phyloP scores from a whole-genome alignment of 2,329 filamentous ascomycete genomes.

The Colletotrichum nymphaeae region DNA sequence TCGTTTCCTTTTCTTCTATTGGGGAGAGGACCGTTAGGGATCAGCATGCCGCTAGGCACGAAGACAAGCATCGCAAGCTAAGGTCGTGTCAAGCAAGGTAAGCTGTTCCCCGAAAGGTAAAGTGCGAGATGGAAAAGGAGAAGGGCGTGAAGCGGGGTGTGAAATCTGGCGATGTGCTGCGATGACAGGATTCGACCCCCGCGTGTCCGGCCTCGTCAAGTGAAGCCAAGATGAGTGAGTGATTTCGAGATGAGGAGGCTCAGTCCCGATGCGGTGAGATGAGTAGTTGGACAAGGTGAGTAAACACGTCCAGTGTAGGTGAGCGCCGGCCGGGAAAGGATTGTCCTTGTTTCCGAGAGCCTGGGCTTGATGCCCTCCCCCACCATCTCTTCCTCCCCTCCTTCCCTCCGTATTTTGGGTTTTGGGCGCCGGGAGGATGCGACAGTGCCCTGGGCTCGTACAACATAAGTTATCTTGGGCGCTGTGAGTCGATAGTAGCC shows the following conservation, averaged over 20 bases:
- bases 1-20: neutral
- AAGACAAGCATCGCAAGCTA: neutral
- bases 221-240: neutral
- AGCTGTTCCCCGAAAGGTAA: neutral
- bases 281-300: neutral
- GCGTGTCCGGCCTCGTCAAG: neutral
- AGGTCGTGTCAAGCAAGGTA: neutral
- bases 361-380: neutral
- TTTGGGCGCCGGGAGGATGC: neutral
- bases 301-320: neutral
- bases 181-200: constrained; percentile 4
- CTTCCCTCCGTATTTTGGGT: neutral
- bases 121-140: neutral
- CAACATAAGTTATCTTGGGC: no score
- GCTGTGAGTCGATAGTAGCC: constrained; percentile 1
- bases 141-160: neutral
- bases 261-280: neutral
- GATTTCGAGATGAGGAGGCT: neutral
- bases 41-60: neutral
- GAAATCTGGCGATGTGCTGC: neutral
- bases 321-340: constrained; percentile 3
- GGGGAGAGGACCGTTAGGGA: neutral
- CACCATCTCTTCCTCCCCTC: neutral
- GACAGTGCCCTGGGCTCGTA: neutral
- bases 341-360: constrained; percentile 2